Conservation (phyloP, 164 flowering plant species). For the Sextonia rubra region DNA sequence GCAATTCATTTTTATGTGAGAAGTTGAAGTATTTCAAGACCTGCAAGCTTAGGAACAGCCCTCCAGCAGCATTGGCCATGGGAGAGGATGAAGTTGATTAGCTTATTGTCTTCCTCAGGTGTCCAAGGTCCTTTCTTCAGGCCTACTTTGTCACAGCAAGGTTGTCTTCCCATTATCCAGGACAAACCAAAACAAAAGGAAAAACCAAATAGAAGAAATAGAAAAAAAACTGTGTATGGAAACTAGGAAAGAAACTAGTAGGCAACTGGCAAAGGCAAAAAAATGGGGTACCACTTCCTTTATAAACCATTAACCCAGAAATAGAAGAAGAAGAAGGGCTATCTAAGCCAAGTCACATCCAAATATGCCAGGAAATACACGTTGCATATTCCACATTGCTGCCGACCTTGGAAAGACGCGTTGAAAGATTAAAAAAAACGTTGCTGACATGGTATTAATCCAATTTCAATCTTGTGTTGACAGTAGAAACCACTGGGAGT, state of each 20-base stretch:
- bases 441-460: no score
- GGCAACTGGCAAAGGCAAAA: background rate
- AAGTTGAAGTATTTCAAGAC: slow-evolving; percentile 19
- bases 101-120: slow-evolving; percentile 65
- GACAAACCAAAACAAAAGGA: background rate
- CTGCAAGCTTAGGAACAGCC: slow-evolving; percentile 77
- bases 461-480: no score
- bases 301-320: slow-evolving; percentile 5
- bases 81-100: slow-evolving; percentile 67
- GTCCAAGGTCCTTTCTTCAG: slow-evolving; percentile 82
- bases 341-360: slow-evolving; percentile 11
- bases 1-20: background rate
- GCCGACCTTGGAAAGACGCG: no score
- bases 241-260: background rate
- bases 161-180: slow-evolving; percentile 61
- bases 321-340: background rate
- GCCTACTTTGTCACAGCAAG: slow-evolving; percentile 76
- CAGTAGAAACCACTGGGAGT: no score
- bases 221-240: background rate
- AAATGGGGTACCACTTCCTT: slow-evolving; percentile 4
- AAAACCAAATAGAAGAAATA: background rate
- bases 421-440: no score
- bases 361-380: background rate
- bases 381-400: background rate
- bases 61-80: slow-evolving; percentile 88